Percentiles rank a stretch among this genome's conserved stretches.
Conservation (phyloP, 228 moss, liverwort and hornwort genomes). For the Sphagnum magellanicum region DNA sequence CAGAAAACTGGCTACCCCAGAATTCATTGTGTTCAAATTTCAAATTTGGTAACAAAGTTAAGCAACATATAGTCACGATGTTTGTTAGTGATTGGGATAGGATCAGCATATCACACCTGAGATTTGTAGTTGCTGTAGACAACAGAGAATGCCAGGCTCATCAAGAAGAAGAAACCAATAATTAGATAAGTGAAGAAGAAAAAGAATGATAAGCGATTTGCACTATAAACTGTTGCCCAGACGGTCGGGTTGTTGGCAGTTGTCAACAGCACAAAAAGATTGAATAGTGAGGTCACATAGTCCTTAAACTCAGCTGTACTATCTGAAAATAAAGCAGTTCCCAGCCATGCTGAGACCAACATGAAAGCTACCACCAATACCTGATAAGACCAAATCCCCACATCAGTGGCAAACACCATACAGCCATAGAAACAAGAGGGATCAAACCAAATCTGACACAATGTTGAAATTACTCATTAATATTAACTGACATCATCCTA, state of each 20-base stretch:
- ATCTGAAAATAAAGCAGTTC: constrained; percentile 52
- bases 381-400: constrained; percentile 20
- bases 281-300: constrained; percentile 62
- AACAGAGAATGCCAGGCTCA: constrained; percentile 80
- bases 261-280: constrained; percentile 77
- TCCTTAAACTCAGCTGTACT: constrained; percentile 46
- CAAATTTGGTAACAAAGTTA: too few relatives aligned
- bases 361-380: constrained; percentile 66
- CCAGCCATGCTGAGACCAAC: constrained; percentile 71
- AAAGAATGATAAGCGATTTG: constrained; percentile 65
- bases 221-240: constrained; percentile 68
- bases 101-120: constrained; percentile 38
- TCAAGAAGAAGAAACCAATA: constrained; percentile 80
- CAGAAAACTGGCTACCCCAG: too few relatives aligned
- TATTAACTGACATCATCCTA: too few relatives aligned
- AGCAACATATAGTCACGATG: too few relatives aligned
- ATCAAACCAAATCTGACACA: too few relatives aligned
- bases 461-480: too few relatives aligned
- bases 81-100: too few relatives aligned
- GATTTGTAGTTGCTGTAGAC: constrained; percentile 82
- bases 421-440: too few relatives aligned
- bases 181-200: constrained; percentile 79
- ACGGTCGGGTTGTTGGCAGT: constrained; percentile 90
- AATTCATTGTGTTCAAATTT: too few relatives aligned
- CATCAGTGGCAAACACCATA: too few relatives aligned